Evolutionary conservation across 768 basidiomycete genomes (phyloP).

Genomic region (Tricholoma hemisulphureum): DNA sequence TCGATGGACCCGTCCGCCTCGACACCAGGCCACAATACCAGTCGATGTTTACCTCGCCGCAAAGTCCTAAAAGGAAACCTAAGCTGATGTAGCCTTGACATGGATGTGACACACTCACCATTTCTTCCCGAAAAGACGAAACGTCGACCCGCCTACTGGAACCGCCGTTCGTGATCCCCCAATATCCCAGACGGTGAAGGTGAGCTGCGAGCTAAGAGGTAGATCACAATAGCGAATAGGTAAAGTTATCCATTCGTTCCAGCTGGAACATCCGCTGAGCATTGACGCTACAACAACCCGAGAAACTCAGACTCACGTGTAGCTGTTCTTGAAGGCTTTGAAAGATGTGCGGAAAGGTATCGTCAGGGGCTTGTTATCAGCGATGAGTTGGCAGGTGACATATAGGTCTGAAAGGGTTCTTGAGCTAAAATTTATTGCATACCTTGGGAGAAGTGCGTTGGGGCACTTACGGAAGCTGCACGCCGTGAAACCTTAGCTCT

Average conservation of each 20-base stretch:
- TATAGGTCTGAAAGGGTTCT: slow-evolving; percentile 91
- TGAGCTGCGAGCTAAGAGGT: slow-evolving; percentile 84
- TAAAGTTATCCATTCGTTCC: slow-evolving; percentile 94
- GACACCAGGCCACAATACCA: slow-evolving; percentile 77
- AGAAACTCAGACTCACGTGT: slow-evolving; percentile 51
- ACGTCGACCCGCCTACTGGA: slow-evolving; percentile 89
- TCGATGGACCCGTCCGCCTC: slow-evolving; percentile 87
- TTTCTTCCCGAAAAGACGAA: slow-evolving; percentile 91
- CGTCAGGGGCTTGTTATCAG: slow-evolving; percentile 91
- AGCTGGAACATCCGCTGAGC: slow-evolving; percentile 29
- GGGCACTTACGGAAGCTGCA: slow-evolving; percentile 66
- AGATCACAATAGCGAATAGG: slow-evolving; percentile 93
- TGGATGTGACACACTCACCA: slow-evolving; percentile 49
- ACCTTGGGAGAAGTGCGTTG: slow-evolving; percentile 12
- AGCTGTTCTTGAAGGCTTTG: slow-evolving; percentile 85
- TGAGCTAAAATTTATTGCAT: slow-evolving; percentile 31
- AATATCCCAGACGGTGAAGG: slow-evolving; percentile 96
- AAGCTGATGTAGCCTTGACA: neutral
- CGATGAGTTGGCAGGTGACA: slow-evolving; percentile 87
- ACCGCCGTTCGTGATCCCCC: slow-evolving; percentile 74
- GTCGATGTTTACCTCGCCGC: slow-evolving; percentile 86
- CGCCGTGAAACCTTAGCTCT: slow-evolving; percentile 78
- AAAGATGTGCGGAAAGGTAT: slow-evolving; percentile 90
- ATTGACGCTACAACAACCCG: neutral
- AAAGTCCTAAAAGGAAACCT: slow-evolving; percentile 62